These are phyloP conservation scores for Geotrichum fermentans DNA, from an alignment of 1,139 yeast species.

Conservation along the genomic window DNA sequence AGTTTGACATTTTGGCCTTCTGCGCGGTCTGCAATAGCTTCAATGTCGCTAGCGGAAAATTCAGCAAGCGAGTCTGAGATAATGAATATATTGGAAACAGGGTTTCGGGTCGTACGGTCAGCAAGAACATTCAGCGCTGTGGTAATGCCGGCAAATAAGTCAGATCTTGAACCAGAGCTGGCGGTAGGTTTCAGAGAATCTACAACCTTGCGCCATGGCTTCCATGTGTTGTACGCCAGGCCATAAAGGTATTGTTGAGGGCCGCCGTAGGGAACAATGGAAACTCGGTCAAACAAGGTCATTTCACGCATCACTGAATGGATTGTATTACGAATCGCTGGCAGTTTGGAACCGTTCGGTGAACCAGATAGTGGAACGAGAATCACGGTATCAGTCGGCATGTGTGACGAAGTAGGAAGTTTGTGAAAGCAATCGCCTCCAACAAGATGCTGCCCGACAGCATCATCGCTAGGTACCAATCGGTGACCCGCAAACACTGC, in stretches of 20 bases:
- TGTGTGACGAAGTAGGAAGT: slow-evolving; percentile 18
- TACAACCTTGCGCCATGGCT: slow-evolving; percentile 19
- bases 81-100: slow-evolving; percentile 20
- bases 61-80: slow-evolving; percentile 21
- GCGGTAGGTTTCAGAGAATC: slow-evolving; percentile 21
- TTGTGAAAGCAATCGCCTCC: slow-evolving; percentile 7
- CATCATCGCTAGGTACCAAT: slow-evolving; percentile 15
- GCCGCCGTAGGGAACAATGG: slow-evolving; percentile 26
- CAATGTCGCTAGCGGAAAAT: background rate
- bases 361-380: slow-evolving; percentile 25
- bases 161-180: slow-evolving; percentile 18
- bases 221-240: slow-evolving; percentile 19
- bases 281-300: slow-evolving; percentile 25
- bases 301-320: slow-evolving; percentile 20
- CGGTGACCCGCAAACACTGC: slow-evolving; percentile 15
- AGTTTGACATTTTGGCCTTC: slow-evolving; percentile 10
- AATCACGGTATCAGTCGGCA: slow-evolving; percentile 26
- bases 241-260: slow-evolving; percentile 14
- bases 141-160: slow-evolving; percentile 19
- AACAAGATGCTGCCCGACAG: slow-evolving; percentile 13
- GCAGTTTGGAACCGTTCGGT: slow-evolving; percentile 24
- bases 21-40: slow-evolving; percentile 2
- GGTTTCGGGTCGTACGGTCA: slow-evolving; percentile 18
- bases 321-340: slow-evolving; percentile 22
- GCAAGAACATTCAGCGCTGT: slow-evolving; percentile 15